Evolutionary conservation across 306 rosid genomes (phyloP).

Genomic region (Trifolium dubium): DNA sequence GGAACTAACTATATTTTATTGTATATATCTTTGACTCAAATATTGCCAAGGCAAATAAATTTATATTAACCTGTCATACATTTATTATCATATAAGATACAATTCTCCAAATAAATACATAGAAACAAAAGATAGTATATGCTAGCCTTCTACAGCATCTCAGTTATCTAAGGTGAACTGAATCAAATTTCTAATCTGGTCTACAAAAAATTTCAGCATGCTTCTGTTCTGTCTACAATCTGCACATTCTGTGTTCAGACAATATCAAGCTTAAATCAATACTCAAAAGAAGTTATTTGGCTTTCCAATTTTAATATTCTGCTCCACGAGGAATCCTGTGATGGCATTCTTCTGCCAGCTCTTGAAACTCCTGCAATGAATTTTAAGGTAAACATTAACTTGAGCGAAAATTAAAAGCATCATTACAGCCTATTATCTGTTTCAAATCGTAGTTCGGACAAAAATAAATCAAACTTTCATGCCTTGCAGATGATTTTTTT

Average conservation of each 20-base stretch:
- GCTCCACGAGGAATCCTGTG: slow-evolving; percentile 63
- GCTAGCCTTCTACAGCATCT: not conserved
- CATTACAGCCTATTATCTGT: not conserved
- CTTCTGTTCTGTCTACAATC: not conserved
- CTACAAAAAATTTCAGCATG: slow-evolving; percentile 25
- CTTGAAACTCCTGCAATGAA: slow-evolving; percentile 83
- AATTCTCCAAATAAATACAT: slow-evolving; percentile 5
- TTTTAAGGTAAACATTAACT: slow-evolving; percentile 11
- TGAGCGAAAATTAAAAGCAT: slow-evolving; percentile 26
- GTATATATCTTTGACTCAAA: not conserved
- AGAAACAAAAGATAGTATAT: not conserved
- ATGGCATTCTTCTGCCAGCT: slow-evolving; percentile 96
- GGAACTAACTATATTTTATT: not conserved
- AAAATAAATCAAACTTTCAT: not conserved
- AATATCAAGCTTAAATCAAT: slow-evolving; percentile 39
- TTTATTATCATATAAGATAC: not conserved
- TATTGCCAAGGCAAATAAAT: not conserved
- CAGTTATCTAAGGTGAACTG: not conserved
- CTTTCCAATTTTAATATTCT: slow-evolving; percentile 71
- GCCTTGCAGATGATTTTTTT: slow-evolving; percentile 8
- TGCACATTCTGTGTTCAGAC: slow-evolving; percentile 17
- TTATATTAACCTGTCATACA: slow-evolving; percentile 13
- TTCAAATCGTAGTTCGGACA: not conserved
- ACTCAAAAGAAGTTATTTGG: slow-evolving; percentile 68
- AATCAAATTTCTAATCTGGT: not conserved